Base-by-base conservation (phyloP, 148 eudicot species). In the Euryodendron excelsum region DNA sequence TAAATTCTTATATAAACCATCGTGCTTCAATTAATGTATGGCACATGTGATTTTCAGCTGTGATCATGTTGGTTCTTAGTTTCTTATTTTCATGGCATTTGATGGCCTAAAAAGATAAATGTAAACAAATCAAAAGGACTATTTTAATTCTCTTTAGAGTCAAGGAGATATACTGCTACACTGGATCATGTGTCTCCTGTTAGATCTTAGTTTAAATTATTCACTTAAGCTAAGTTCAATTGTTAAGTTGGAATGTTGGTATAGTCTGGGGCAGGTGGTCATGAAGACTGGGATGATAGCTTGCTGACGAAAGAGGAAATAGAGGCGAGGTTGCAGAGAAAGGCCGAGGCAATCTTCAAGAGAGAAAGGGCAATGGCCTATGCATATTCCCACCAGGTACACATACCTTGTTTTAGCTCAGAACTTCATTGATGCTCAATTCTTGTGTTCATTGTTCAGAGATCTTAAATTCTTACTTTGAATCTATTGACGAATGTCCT, bases 301-400 rank as follows among this genome's bases (percentile, higher is more conserved):
- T 74, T 87, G 59, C 88, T 96, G 62, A 89, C 97, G 6, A 96
- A 96, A 82, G 95, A 92, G 81, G 95, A 93, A 82, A 79, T 75
- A 45, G 97, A 93, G 45, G 90, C 88, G 10, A 90, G 97, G 82
- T 76, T 91, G 81, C 91, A 80, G 81, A 85, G 84, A 79, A 96
- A 92, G 87, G 81, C 83, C 64, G 99, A 96, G 80, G 97, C 99
- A 39, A 83, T 91, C 59, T 80, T 89, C 72, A 93, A 88, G 87
- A 85, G 99, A 86, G 98, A 96, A 80, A 83, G 99, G 75, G 91
- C 98, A 41, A 90, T 93, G 97, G 93, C 98, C 25, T 96, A 93
- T 82, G 97, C 99, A 73, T 90, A 96, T 80, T 93, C 99, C 64
- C 92, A 89, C 84, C 94, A 92, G 97, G 99, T 93, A 86, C 25